Conservation (phyloP, 805 yeast species). For the Wickerhamomyces strasburgensis region DNA sequence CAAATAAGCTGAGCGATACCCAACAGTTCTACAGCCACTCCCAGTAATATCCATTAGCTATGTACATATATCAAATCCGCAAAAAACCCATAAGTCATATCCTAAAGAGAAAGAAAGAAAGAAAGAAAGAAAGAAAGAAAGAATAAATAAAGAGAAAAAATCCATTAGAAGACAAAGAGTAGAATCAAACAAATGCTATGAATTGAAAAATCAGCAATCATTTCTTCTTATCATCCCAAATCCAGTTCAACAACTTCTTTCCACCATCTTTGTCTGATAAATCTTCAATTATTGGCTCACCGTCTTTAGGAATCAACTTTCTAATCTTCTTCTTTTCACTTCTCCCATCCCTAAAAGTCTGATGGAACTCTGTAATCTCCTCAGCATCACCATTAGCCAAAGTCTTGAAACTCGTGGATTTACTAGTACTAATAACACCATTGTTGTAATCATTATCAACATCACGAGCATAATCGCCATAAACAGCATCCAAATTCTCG, state of each 20-base stretch:
- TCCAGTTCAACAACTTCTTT: slow-evolving; percentile 14
- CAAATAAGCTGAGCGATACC: no score
- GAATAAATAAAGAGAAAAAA: neutral
- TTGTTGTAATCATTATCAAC: slow-evolving; percentile 9
- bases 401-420: slow-evolving; percentile 31
- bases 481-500: slow-evolving; percentile 13
- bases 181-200: neutral
- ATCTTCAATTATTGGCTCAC: slow-evolving; percentile 30
- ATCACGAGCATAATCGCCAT: slow-evolving; percentile 25
- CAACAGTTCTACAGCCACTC: no score
- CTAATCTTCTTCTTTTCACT: slow-evolving; percentile 33
- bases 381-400: slow-evolving; percentile 40
- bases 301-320: slow-evolving; percentile 34
- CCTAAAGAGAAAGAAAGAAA: neutral
- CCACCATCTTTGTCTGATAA: slow-evolving; percentile 3
- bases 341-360: slow-evolving; percentile 40
- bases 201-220: no score
- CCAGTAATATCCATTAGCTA: neutral
- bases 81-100: neutral
- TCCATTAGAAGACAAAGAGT: no score
- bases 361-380: slow-evolving; percentile 32
- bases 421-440: slow-evolving; percentile 10
- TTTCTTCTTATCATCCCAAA: slow-evolving; percentile 17
- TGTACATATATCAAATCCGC: no score
- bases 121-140: neutral